A percentile compares a stretch with the other conserved stretches of the same genome.
Evolutionary conservation across 2,329 filamentous ascomycete species (phyloP).

Genomic region (Pseudogymnoascus sp.): DNA sequence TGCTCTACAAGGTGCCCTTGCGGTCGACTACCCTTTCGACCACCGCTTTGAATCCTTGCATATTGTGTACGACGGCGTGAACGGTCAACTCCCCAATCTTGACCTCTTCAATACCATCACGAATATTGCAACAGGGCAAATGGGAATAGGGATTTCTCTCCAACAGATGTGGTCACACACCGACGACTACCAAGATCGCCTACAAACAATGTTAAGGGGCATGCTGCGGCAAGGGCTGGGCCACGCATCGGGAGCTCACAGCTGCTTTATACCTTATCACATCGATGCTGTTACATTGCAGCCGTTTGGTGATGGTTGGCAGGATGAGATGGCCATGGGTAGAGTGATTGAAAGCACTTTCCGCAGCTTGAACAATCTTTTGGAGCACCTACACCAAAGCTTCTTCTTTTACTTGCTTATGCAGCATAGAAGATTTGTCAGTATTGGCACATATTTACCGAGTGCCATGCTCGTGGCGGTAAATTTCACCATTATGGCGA

Average conservation of each 20-base stretch:
- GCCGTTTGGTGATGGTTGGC: slow-evolving; percentile 85
- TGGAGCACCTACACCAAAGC: slow-evolving; percentile 95
- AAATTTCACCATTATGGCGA: slow-evolving; percentile 93
- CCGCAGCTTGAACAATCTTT: slow-evolving; percentile 87
- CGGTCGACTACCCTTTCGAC: slow-evolving; percentile 86
- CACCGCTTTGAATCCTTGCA: slow-evolving; percentile 81
- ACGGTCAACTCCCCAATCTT: slow-evolving; percentile 90
- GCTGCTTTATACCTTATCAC: slow-evolving; percentile 94
- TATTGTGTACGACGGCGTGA: slow-evolving; percentile 89
- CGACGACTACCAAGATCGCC: slow-evolving; percentile 71
- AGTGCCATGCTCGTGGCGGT: slow-evolving; percentile 95
- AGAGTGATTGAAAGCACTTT: slow-evolving; percentile 85
- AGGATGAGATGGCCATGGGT: slow-evolving; percentile 95
- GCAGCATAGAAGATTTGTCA: slow-evolving; percentile 87
- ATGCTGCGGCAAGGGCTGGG: slow-evolving; percentile 91
- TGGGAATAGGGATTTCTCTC: slow-evolving; percentile 77
- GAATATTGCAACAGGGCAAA: slow-evolving; percentile 80
- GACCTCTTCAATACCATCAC: slow-evolving; percentile 94
- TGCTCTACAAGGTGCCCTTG: slow-evolving; percentile 83
- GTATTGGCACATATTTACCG: slow-evolving; percentile 93
- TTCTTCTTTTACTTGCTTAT: slow-evolving; percentile 99
- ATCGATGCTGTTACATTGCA: slow-evolving; percentile 93
- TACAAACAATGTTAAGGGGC: slow-evolving; percentile 82
- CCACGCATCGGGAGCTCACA: slow-evolving; percentile 84
- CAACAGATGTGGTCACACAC: slow-evolving; percentile 78